Percentiles rank a stretch among this genome's conserved stretches.
These are phyloP conservation scores for Epichloe glyceriae DNA, from an alignment of 2,329 filamentous ascomycete genomes.

Conservation along the genomic window DNA sequence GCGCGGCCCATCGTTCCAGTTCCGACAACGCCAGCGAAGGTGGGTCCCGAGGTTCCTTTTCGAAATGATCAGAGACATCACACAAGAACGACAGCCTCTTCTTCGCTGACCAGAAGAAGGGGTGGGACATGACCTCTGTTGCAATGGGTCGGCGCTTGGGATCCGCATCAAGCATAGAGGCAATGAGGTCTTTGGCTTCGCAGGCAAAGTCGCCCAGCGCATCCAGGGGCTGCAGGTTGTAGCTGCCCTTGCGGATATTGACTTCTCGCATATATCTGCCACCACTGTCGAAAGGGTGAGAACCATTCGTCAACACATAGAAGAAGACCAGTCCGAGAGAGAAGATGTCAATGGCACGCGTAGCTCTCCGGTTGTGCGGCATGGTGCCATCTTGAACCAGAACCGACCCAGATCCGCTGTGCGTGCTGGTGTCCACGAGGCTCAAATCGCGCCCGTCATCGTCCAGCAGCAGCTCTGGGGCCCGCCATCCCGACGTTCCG, in stretches of 20 bases:
- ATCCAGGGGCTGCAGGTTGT: slow-evolving; percentile 57
- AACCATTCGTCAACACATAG: slow-evolving; percentile 89
- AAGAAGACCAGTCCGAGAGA: slow-evolving; percentile 96
- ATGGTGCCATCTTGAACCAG: slow-evolving; percentile 44
- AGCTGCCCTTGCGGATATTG: slow-evolving; percentile 87
- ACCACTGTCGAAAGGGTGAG: slow-evolving; percentile 87
- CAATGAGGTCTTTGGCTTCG: slow-evolving; percentile 79
- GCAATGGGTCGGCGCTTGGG: slow-evolving; percentile 55
- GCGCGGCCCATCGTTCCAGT: slow-evolving; percentile 39
- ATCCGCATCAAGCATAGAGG: slow-evolving; percentile 55
- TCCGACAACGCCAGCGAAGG: slow-evolving; percentile 54
- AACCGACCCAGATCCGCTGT: slow-evolving; percentile 49
- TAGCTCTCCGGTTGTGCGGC: slow-evolving; percentile 60
- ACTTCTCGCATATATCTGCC: slow-evolving; percentile 92
- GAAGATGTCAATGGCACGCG: slow-evolving; percentile 94
- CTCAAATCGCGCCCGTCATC: slow-evolving; percentile 48
- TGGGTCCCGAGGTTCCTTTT: slow-evolving; percentile 78
- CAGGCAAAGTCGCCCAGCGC: slow-evolving; percentile 70
- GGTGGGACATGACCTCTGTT: slow-evolving; percentile 72
- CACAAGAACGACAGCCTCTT: slow-evolving; percentile 88
- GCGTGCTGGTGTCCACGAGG: slow-evolving; percentile 38
- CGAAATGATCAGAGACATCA: slow-evolving; percentile 91
- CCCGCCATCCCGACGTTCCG: slow-evolving; percentile 92
- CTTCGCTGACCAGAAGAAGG: slow-evolving; percentile 91
- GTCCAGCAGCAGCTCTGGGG: slow-evolving; percentile 79